These are phyloP conservation scores for Gymnopilus junonius DNA, from an alignment of 768 basidiomycete species.

Conservation along the genomic window DNA sequence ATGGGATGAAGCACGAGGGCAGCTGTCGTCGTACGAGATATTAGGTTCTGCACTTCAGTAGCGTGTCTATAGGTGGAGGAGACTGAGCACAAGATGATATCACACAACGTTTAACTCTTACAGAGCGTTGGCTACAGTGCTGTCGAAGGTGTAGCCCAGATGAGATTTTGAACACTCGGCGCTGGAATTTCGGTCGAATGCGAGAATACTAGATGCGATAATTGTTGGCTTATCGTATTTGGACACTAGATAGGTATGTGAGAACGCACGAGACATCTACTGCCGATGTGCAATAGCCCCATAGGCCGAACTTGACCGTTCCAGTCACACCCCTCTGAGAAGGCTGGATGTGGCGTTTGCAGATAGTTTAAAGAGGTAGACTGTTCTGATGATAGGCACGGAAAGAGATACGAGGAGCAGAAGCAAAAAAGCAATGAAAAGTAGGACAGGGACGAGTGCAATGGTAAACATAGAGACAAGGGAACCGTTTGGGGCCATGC, in stretches of 20 bases:
- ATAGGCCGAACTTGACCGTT: constrained; percentile 59
- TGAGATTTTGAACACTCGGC: constrained; percentile 49
- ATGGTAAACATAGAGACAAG: constrained; percentile 24
- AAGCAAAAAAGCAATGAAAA: constrained; percentile 60
- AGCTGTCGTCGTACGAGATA: constrained; percentile 49
- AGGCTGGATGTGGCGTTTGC: constrained; percentile 36
- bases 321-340: constrained; percentile 38
- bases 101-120: constrained; percentile 31
- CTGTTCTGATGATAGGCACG: constrained; percentile 57
- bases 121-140: constrained; percentile 48
- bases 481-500: not conserved
- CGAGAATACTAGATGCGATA: constrained; percentile 39
- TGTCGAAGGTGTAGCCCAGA: constrained; percentile 62
- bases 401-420: constrained; percentile 67
- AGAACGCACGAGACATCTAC: constrained; percentile 46
- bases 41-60: constrained; percentile 39
- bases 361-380: constrained; percentile 58
- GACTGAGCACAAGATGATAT: constrained; percentile 15
- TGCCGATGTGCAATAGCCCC: constrained; percentile 63
- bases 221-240: not conserved
- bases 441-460: constrained; percentile 42
- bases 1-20: constrained; percentile 60
- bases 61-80: constrained; percentile 36
- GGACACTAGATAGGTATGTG: not conserved
- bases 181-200: constrained; percentile 40